phyloP scores from a whole-genome alignment of 2,329 filamentous ascomycete genomes.

The Akanthomyces lecanii region DNA sequence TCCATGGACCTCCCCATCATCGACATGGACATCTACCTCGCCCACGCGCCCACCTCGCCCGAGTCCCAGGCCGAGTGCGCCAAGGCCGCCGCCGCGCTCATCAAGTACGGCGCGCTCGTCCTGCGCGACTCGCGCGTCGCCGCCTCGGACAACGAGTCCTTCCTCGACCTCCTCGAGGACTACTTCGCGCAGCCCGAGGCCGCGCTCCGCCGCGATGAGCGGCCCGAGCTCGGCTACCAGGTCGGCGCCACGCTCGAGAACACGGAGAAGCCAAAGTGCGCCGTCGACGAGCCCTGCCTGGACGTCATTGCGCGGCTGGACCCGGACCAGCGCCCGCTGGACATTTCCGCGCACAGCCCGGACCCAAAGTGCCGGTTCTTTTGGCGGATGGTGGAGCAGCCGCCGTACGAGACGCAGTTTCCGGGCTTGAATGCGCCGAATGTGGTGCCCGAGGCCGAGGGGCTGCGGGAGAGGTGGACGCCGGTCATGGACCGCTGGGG shows the following conservation, averaged over 20 bases:
- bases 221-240: constrained; percentile 56
- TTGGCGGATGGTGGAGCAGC: constrained; percentile 54
- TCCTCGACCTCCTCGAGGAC: constrained; percentile 60
- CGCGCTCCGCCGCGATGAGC: constrained; percentile 46
- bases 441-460: constrained; percentile 46
- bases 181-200: constrained; percentile 56
- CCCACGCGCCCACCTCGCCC: constrained; percentile 38
- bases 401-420: constrained; percentile 52
- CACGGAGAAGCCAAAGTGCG: constrained; percentile 61
- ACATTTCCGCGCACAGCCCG: constrained; percentile 52
- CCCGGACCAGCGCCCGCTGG: constrained; percentile 53
- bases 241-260: constrained; percentile 59
- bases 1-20: constrained; percentile 57
- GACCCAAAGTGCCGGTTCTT: constrained; percentile 63
- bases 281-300: constrained; percentile 57
- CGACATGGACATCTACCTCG: constrained; percentile 55
- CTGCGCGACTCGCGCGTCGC: constrained; percentile 57
- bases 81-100: constrained; percentile 52
- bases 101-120: constrained; percentile 56
- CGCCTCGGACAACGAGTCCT: constrained; percentile 50
- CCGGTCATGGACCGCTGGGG: constrained; percentile 56
- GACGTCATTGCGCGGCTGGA: constrained; percentile 51
- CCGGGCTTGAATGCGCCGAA: constrained; percentile 53
- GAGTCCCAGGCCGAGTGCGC: constrained; percentile 48
- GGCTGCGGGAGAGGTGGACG: constrained; percentile 48